Evolutionary conservation across 1,284 basidiomycete genomes (phyloP), one percentile per base, ranked within the genome.

Genomic region (Ceratobasidium sp.): DNA sequence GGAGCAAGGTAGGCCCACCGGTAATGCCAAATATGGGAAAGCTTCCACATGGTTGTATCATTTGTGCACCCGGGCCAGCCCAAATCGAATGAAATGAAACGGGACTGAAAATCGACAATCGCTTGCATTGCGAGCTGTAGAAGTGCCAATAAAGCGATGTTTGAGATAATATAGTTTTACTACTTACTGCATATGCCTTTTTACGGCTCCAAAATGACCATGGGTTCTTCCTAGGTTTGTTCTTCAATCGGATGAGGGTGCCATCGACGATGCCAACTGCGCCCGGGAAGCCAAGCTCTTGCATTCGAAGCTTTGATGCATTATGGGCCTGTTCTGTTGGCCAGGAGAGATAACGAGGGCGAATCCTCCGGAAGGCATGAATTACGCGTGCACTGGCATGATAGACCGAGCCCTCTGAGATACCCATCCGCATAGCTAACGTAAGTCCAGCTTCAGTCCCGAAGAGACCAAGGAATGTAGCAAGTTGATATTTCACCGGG

Each of bases 1-100:
- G 59, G n/a, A 21, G 56, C 33, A 56, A 76, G 76, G 56, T 74
- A 75, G 7, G 53, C 2, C 29, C 72, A 36, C 1, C 75, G 73
- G 27, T 73, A 64, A 49, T 57, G 68, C 74, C 76, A 77, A 7
- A 77, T 23, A 27, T 75, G 49, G 0, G 75, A 76, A n/a, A 74
- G 67, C 59, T 72, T 73, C 64, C 73, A 77, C 7, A 77, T 72
- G 21, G 56, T 73, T 13, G 69, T 68, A 69, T 77, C 75, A n/a
- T 72, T 56, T 0, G 76, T 73, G 53, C 73, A 73, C 1, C 74
- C 75, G n/a, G 76, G 76, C 75, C 76, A 77, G 1, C 76, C 76
- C 19, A 76, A 53, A 27, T 76, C 75, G 62, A 72, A 76, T 0
- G 74, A 73, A 7, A 74, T 75, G 57, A 77, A 72, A 19, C 62